These are phyloP conservation scores for Trifolium pratense DNA, from an alignment of 306 rosid genomes.

Conservation along the genomic window DNA sequence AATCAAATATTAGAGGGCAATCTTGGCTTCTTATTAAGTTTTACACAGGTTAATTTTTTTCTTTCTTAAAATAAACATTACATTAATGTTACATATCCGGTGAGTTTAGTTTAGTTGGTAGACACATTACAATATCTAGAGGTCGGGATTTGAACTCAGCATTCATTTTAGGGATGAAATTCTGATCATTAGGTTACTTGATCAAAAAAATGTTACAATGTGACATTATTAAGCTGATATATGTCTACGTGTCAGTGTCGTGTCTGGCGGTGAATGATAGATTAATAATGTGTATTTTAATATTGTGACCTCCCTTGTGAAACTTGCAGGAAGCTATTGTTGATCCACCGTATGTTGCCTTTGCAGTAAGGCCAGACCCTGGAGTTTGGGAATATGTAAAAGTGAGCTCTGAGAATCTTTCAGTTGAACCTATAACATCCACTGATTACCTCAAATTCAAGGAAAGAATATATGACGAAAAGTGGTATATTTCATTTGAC, in stretches of 20 bases:
- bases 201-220: background rate
- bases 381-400: slow-evolving; percentile 82
- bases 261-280: background rate
- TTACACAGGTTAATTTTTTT: slow-evolving; percentile 66
- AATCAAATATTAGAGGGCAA: slow-evolving; percentile 65
- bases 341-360: slow-evolving; percentile 78
- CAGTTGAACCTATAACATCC: slow-evolving; percentile 64
- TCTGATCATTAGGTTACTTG: too few species aligned
- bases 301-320: background rate
- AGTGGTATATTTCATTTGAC: slow-evolving; percentile 42
- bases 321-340: slow-evolving; percentile 79
- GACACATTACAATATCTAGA: too few species aligned
- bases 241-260: background rate
- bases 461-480: slow-evolving; percentile 64
- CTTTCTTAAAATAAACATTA: background rate
- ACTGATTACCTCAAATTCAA: slow-evolving; percentile 71
- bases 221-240: background rate
- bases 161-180: too few species aligned
- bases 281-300: background rate
- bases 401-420: slow-evolving; percentile 70
- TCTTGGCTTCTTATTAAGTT: slow-evolving; percentile 66
- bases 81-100: background rate
- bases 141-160: too few species aligned
- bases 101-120: too few species aligned
- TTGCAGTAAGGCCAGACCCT: slow-evolving; percentile 77